These are phyloP conservation scores for Cynara cardunculus DNA, from an alignment of 129 eudicot species.

Conservation along the genomic window DNA sequence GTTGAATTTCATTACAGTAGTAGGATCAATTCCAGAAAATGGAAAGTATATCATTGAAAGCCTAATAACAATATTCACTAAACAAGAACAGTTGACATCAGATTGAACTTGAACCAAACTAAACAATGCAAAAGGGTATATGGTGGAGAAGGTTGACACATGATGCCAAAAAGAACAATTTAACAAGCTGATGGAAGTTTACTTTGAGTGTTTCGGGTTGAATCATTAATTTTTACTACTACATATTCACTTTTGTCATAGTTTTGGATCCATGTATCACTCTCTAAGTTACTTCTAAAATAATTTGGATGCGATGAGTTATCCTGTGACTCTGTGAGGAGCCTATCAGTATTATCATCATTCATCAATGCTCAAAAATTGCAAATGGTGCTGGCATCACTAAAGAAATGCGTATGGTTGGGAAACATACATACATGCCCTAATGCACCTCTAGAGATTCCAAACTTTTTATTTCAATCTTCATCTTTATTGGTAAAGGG, in stretches of 20 bases:
- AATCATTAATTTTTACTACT: background rate
- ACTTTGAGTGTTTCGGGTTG: background rate
- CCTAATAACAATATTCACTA: background rate
- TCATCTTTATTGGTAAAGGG: background rate
- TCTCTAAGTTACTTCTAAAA: background rate
- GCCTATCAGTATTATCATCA: background rate
- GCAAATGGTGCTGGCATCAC: background rate
- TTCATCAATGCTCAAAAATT: background rate
- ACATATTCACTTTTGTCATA: background rate
- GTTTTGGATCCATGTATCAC: constrained; percentile 1
- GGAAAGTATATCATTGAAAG: background rate
- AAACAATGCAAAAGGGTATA: background rate
- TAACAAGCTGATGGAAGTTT: background rate
- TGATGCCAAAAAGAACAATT: background rate
- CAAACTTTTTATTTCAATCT: background rate
- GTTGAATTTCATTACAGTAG: background rate
- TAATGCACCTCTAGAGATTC: background rate
- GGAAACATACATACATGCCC: background rate
- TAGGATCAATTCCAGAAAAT: background rate
- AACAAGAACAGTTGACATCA: background rate
- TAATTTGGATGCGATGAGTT: background rate
- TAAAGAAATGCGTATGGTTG: background rate
- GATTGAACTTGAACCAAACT: background rate
- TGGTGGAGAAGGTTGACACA: background rate
- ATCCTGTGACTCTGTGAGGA: background rate